Conservation (phyloP, 1,139 yeast species). For the Debaryomyces psychrophilus region DNA sequence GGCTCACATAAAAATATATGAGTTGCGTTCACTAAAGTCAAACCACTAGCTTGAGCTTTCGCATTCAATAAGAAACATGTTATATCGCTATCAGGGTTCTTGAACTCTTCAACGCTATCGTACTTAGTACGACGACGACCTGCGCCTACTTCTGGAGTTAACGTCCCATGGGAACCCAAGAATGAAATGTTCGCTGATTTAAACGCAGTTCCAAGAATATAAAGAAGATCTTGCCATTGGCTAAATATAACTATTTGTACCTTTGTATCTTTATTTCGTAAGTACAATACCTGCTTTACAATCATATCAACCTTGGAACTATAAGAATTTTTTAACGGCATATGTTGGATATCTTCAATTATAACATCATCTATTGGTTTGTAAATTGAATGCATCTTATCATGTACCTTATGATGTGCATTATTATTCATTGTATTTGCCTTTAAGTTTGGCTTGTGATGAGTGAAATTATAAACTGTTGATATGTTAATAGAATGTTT, state of each 20-base stretch:
- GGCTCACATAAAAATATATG: conserved; percentile 93
- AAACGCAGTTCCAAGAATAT: conserved; percentile 69
- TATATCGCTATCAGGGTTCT: conserved; percentile 55
- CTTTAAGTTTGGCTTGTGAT: conserved; percentile 49
- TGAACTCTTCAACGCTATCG: conserved; percentile 64
- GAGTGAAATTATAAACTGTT: conserved; percentile 64
- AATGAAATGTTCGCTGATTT: conserved; percentile 57
- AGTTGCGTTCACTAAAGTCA: conserved; percentile 86
- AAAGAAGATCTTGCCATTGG: conserved; percentile 81
- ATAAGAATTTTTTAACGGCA: conserved; percentile 52
- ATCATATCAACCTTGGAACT: conserved; percentile 89
- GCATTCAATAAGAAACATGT: conserved; percentile 87
- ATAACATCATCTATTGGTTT: conserved; percentile 45
- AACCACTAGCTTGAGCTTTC: conserved; percentile 84
- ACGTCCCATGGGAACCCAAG: conserved; percentile 45
- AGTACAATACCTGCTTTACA: conserved; percentile 67
- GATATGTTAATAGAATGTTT: conserved; percentile 48
- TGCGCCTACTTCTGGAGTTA: conserved; percentile 36
- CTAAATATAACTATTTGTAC: conserved; percentile 86
- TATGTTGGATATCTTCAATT: conserved; percentile 48
- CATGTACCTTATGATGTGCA: conserved; percentile 18
- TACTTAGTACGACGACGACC: conserved; percentile 33
- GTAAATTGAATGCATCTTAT: conserved; percentile 47
- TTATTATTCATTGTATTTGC: conserved; percentile 42
- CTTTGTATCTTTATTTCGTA: conserved; percentile 57